Percentiles rank a stretch among this genome's conserved stretches.
These are phyloP conservation scores for Paramyrothecium sp. DNA, from an alignment of 2,329 filamentous ascomycete genomes.

Conservation along the genomic window DNA sequence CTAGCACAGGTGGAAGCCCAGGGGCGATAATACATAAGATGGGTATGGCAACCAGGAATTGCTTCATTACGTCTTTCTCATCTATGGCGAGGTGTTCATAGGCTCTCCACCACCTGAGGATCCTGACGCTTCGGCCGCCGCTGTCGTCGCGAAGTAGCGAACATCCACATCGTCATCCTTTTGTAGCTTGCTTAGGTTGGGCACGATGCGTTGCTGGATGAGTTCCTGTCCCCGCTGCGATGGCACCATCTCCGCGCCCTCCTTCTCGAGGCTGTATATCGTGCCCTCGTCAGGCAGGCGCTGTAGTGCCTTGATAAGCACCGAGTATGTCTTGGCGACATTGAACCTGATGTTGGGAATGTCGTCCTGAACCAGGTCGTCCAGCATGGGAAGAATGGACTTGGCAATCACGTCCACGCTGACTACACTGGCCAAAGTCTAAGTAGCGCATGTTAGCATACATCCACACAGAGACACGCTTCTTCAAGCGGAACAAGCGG, in stretches of 20 bases:
- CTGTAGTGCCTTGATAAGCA: constrained; percentile 88
- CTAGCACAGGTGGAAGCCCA: constrained; percentile 4
- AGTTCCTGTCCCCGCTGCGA: constrained; percentile 74
- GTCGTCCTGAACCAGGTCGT: constrained; percentile 88
- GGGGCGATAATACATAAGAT: constrained; percentile 13
- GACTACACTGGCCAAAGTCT: constrained; percentile 93
- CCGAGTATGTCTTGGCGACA: constrained; percentile 94
- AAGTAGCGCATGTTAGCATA: constrained; percentile 15
- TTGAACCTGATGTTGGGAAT: constrained; percentile 99
- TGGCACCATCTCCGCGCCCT: constrained; percentile 58
- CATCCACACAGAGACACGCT: background rate
- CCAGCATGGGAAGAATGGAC: constrained; percentile 93
- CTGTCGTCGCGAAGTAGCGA: constrained; percentile 93
- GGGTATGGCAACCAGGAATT: constrained; percentile 44
- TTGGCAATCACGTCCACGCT: constrained; percentile 90
- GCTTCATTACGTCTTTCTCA: constrained; percentile 48
- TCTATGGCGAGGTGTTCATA: constrained; percentile 67
- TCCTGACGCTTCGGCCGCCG: constrained; percentile 60
- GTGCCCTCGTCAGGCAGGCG: constrained; percentile 87
- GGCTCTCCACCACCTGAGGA: constrained; percentile 50
- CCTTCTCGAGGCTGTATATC: constrained; percentile 80
- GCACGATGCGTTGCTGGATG: constrained; percentile 82
- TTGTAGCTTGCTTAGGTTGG: constrained; percentile 91
- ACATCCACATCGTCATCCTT: constrained; percentile 98
- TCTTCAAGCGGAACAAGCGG: background rate